Evolutionary conservation across 2,329 filamentous ascomycete genomes (phyloP).

Genomic region (Curvularia lunata): DNA sequence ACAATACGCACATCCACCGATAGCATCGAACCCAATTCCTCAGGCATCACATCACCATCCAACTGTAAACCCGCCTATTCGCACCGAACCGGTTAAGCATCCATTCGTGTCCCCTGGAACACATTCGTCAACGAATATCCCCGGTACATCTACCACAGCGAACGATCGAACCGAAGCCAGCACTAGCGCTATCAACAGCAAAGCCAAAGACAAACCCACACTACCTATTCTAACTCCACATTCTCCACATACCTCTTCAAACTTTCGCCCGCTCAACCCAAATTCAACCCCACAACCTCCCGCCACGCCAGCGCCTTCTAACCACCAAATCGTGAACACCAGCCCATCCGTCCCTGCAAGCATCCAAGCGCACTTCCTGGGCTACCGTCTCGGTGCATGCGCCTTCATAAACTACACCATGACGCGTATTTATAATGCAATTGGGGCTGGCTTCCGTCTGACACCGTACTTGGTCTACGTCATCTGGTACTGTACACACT

Average conservation of each 20-base stretch:
- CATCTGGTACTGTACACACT: slow-evolving; percentile 10
- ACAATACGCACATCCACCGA: not conserved
- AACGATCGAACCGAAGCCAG: no score
- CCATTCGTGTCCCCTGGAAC: not conserved
- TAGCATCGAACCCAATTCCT: not conserved
- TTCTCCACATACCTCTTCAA: not conserved
- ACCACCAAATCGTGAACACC: not conserved
- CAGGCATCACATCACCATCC: not conserved
- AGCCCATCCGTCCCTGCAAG: slow-evolving; percentile 2
- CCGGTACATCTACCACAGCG: not conserved
- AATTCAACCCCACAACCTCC: not conserved
- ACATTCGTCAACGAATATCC: not conserved
- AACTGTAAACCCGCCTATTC: not conserved
- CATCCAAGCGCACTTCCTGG: slow-evolving; percentile 28
- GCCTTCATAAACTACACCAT: slow-evolving; percentile 28
- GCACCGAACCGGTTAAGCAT: not conserved
- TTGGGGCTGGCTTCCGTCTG: slow-evolving; percentile 21
- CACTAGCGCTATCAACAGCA: not conserved
- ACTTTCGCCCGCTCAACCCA: not conserved
- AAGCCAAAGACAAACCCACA: not conserved
- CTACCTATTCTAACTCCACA: not conserved
- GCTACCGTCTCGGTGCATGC: slow-evolving; percentile 12
- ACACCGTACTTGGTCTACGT: slow-evolving; percentile 19
- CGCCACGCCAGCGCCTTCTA: not conserved
- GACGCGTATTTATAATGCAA: slow-evolving; percentile 12